phyloP scores from a whole-genome alignment of 768 basidiomycete genomes.

The Lactarius pseudohatsudake region DNA sequence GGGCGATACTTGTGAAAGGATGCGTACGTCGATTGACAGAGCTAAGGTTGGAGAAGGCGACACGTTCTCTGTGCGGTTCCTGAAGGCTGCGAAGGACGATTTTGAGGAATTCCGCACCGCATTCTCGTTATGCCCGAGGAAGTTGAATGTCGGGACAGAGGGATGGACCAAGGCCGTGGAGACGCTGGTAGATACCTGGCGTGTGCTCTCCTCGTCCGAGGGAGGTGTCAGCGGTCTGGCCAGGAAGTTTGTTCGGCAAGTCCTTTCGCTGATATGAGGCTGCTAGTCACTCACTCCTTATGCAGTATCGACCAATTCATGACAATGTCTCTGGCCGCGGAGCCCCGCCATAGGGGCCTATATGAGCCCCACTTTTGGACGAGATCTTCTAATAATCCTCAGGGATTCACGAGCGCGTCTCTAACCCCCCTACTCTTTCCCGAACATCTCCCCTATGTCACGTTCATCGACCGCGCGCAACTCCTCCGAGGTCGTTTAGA shows the following conservation, averaged over 20 bases:
- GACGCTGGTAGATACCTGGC: slow-evolving; percentile 59
- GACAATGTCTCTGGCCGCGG: slow-evolving; percentile 72
- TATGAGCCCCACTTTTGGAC: slow-evolving; percentile 81
- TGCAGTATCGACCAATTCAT: slow-evolving; percentile 72
- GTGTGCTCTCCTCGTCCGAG: slow-evolving; percentile 42
- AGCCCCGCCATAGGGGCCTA: slow-evolving; percentile 68
- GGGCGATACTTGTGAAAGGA: slow-evolving; percentile 36
- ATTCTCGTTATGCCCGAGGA: slow-evolving; percentile 28
- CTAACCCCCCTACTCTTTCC: slow-evolving; percentile 72
- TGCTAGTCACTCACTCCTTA: slow-evolving; percentile 16
- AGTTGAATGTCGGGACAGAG: slow-evolving; percentile 18
- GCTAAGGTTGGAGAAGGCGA: slow-evolving; percentile 34
- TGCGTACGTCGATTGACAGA: slow-evolving; percentile 36
- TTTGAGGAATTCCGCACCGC: slow-evolving; percentile 30
- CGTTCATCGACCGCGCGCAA: slow-evolving; percentile 65
- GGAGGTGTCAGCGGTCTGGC: slow-evolving; percentile 42
- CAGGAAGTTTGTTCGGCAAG: slow-evolving; percentile 67
- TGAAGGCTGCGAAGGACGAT: slow-evolving; percentile 38
- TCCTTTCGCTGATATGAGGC: slow-evolving; percentile 20
- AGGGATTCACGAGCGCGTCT: slow-evolving; percentile 37
- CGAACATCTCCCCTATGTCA: slow-evolving; percentile 66
- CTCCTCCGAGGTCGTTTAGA: slow-evolving; percentile 69
- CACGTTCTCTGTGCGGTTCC: slow-evolving; percentile 44
- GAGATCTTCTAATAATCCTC: slow-evolving; percentile 34
- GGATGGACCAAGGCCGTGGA: slow-evolving; percentile 40